Base-by-base conservation (phyloP, 305 asterid species). In the Ajuga reptans region DNA sequence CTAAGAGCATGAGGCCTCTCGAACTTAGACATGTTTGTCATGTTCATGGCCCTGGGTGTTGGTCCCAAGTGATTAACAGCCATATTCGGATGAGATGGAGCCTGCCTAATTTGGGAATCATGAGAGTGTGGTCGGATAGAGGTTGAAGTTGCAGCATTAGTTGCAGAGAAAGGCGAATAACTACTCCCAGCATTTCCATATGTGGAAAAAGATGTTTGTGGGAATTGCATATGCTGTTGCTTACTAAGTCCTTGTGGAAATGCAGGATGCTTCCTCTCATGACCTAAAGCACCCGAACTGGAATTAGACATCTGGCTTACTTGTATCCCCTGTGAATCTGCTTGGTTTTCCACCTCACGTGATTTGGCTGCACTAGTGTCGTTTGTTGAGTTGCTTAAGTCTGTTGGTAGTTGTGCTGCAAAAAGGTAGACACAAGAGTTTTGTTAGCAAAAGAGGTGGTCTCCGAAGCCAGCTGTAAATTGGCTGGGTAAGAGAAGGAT, bases 221-320 rank as follows among this genome's bases (percentile, higher is more conserved):
- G 45, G 80, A 88, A 82, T 72, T 80, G 94, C 77, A 82, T 64
- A 69, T 82, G 91, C 61, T 80, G 97, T 81, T 82, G 96, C 79
- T 89, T 92, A 74, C 83, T 87, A 67, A 84, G 74, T 73, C 89
- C 95, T 77, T 82, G 95, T 47, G 90, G 86, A 69, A 80, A 85
- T 54, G 85, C 39, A 4, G 90, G 83, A 56, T 80, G 89, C 78
- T 85, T 89, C 85, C 90, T 83, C 36, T 88, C 95, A 69, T 82
- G 92, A 71, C 70, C 78, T 60, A 82, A 67, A 76, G 82, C 82
- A 72, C 68, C 79, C 58, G 82, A 74, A 80, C 76, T 49, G 51
- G 88, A 68, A 68, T 77, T 64, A 29, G 85, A 31, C 76, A 82
- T 73, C 66, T 83, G 96, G 75, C 71, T 77, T 66, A 76, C 78